Base-by-base conservation (phyloP, 345 rosid species). In the Lepidium africanum region DNA sequence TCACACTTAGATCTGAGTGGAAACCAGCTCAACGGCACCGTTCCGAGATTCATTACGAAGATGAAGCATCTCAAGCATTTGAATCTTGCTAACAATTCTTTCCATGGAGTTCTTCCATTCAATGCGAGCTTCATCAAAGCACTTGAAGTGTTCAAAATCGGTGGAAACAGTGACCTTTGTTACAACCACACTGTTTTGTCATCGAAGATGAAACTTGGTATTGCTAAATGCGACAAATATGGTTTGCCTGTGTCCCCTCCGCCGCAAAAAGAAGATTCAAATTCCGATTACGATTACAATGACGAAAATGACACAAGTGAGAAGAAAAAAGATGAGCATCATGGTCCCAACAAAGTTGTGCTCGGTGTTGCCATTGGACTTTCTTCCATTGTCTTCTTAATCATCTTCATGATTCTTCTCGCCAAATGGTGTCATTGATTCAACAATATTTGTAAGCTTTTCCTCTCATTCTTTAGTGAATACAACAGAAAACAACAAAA, bases 221-320 rank as follows among this genome's bases (percentile, higher is more conserved):
- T 94, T 59, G 88, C 95, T 32, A 71, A 67, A 3, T 94, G 97
- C 27, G 97, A 94, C 73, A 94, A 87, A 76, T 92, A 91, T 60
- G 99, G 99, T 7, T 64, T 89, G 74, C 96, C 99, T 15, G 14
- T 88, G 81, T 86, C 96, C 13, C 95, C 92, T 0, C 96, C 96
- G 19, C 86, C 97, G 6, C 77, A 87, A 0, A 94, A 84, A 63
- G 90, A 77, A 38, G 75, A 38, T 49, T 84, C 80, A 56, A 74
- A 63, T 43, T 82, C 81, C n/a, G 79, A 86, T 32, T 80, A 86
- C 8, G 87, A 93, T 70, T 76, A 86, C 7, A 74, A 71, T 7
- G 82, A 77, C 11, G 71, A 67, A 17, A 59, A 62, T 40, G 83
- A 61, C 12, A 72, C 63, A 77, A 72, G 78, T 10, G 69, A 77